Conservation (phyloP, 2,329 filamentous ascomycete species). For the Colletotrichum eremochloae region DNA sequence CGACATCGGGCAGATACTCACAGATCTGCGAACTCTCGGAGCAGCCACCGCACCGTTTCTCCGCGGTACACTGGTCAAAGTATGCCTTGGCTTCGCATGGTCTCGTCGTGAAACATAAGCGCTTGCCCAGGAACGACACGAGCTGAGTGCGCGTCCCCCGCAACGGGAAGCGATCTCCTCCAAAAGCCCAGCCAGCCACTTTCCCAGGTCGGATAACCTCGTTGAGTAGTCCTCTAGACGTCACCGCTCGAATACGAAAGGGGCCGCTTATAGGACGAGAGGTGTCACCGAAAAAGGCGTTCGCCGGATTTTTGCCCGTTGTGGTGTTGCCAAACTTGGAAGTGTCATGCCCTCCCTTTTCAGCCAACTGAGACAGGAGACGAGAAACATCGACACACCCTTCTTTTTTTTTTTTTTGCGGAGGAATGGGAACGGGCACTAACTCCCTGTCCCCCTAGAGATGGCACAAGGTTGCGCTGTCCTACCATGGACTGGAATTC, state of each 20-base stretch:
- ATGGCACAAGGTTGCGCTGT: background rate
- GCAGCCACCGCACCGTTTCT: too few species aligned
- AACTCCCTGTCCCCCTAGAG: background rate
- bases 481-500: slow-evolving; percentile 22
- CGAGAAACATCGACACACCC: background rate
- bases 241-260: background rate
- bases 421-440: background rate
- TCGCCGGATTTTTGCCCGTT: background rate
- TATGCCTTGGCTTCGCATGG: background rate
- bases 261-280: background rate
- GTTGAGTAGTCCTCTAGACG: background rate
- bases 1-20: background rate
- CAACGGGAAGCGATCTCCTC: background rate
- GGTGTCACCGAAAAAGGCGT: background rate
- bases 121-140: background rate
- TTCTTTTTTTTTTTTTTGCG: too few species aligned
- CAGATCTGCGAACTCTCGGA: background rate
- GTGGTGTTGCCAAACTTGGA: slow-evolving; percentile 6
- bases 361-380: slow-evolving; percentile 5
- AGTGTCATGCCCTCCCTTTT: slow-evolving; percentile 2
- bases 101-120: background rate
- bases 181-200: background rate
- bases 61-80: background rate
- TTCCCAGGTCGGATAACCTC: background rate
- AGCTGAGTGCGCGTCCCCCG: background rate